Percentiles rank a stretch among this genome's conserved stretches.
phyloP scores from a whole-genome alignment of 352 stramenopile genomes.

The Plasmopara halstedii region DNA sequence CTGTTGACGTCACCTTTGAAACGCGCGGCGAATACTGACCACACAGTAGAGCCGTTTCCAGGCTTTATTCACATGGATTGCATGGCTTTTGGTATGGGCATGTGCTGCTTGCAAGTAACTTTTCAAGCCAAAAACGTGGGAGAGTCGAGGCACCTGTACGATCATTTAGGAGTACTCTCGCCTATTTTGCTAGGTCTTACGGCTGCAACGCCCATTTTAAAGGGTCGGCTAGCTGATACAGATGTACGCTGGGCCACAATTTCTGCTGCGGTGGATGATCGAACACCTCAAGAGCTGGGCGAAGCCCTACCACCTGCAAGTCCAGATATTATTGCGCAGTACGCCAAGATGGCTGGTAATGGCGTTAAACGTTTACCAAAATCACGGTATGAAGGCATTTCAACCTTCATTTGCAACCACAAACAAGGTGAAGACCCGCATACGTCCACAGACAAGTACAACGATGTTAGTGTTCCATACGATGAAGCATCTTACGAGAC shows the following conservation, averaged over 20 bases:
- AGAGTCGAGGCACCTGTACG: constrained; percentile 98
- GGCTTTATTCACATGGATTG: constrained; percentile 98
- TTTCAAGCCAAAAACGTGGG: constrained; percentile 97
- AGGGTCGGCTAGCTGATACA: constrained; percentile 88
- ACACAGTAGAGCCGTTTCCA: constrained; percentile 74
- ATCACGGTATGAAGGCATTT: constrained; percentile 90
- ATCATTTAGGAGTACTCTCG: constrained; percentile 98
- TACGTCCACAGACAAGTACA: constrained; percentile 80
- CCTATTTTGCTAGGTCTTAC: constrained; percentile 98
- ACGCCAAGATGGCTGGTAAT: constrained; percentile 90
- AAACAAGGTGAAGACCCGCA: constrained; percentile 74
- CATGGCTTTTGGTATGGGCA: constrained; percentile 99
- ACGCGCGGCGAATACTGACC: constrained; percentile 32
- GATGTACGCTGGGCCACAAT: constrained; percentile 96
- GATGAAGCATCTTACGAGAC: constrained; percentile 91
- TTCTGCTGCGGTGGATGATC: constrained; percentile 95
- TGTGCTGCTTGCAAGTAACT: constrained; percentile 99
- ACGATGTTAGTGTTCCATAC: constrained; percentile 94
- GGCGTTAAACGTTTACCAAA: constrained; percentile 93
- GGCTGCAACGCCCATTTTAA: constrained; percentile 97
- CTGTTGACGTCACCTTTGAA: neutral
- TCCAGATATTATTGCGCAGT: constrained; percentile 45
- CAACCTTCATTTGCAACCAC: constrained; percentile 87
- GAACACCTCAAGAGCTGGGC: constrained; percentile 75
- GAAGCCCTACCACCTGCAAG: constrained; percentile 32